phyloP scores from a whole-genome alignment of 352 stramenopile species.

The Phytophthora vignae region DNA sequence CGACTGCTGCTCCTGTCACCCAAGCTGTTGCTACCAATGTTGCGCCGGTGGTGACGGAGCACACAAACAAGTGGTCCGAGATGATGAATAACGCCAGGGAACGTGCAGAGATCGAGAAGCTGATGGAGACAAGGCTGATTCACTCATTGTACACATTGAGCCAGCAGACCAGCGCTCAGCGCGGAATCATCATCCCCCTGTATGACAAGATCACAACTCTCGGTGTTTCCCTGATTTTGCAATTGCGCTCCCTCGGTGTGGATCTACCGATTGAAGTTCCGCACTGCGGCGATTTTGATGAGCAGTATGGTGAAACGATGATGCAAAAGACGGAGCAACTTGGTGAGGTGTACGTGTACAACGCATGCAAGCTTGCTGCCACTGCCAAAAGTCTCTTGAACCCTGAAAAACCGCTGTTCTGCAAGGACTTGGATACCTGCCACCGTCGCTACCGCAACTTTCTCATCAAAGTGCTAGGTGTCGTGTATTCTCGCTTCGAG shows the following conservation, averaged over 20 bases:
- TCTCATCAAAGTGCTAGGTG: slow-evolving; percentile 67
- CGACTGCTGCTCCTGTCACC: slow-evolving; percentile 1
- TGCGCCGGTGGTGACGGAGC: slow-evolving; percentile 1
- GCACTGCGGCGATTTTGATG: slow-evolving; percentile 71
- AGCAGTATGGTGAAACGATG: slow-evolving; percentile 41
- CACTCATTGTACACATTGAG: slow-evolving; percentile 35
- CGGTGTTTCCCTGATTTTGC: slow-evolving; percentile 69
- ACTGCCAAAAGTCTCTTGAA: slow-evolving; percentile 36
- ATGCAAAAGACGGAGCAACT: slow-evolving; percentile 43
- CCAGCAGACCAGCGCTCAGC: slow-evolving; percentile 39
- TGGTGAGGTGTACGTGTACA: slow-evolving; percentile 68
- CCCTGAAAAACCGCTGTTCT: slow-evolving; percentile 59
- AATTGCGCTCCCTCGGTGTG: slow-evolving; percentile 60
- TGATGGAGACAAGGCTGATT: slow-evolving; percentile 41
- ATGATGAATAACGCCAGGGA: slow-evolving; percentile 25
- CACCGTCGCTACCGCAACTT: slow-evolving; percentile 63
- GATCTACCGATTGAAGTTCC: slow-evolving; percentile 72
- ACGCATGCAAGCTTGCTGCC: slow-evolving; percentile 61
- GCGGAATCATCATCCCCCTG: slow-evolving; percentile 70
- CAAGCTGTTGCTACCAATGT: slow-evolving; percentile 3
- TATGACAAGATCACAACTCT: slow-evolving; percentile 70
- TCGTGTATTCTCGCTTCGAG: slow-evolving; percentile 72
- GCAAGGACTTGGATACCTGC: slow-evolving; percentile 48
- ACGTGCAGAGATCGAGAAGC: slow-evolving; percentile 33
- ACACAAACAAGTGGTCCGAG: slow-evolving; percentile 25